A percentile compares a stretch with the other conserved stretches of the same genome.
Evolutionary conservation across 306 rosid genomes (phyloP).

Genomic region (Begonia peltatifolia): DNA sequence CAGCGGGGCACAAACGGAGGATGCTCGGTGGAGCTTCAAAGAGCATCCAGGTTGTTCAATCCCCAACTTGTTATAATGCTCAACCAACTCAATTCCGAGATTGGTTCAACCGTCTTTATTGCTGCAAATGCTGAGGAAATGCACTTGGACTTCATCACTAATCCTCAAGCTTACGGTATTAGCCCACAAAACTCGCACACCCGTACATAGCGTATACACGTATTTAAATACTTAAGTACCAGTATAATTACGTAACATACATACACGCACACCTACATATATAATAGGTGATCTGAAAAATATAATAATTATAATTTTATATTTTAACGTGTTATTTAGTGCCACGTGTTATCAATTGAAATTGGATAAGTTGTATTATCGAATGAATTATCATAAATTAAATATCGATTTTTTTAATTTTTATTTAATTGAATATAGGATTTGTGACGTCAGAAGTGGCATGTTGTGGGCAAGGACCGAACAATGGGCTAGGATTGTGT

Average conservation of each 20-base stretch:
- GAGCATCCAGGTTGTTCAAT: neutral
- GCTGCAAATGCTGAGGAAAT: neutral
- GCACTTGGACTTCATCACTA: constrained; percentile 1
- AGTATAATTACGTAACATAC: no score
- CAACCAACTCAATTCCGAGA: neutral
- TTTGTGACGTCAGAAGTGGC: neutral
- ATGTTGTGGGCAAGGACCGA: neutral
- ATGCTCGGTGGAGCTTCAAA: neutral
- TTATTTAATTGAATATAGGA: neutral
- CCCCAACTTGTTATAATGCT: neutral
- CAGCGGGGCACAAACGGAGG: neutral
- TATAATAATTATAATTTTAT: no score
- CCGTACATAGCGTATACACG: no score
- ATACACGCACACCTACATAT: no score
- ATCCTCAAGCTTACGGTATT: neutral
- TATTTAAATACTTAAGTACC: no score
- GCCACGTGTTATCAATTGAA: no score
- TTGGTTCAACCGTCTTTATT: neutral
- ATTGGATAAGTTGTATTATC: no score
- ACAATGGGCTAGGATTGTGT: constrained; percentile 1
- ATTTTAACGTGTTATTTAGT: no score
- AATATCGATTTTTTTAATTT: no score
- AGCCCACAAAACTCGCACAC: no score
- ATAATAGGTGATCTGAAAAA: no score
- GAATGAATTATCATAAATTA: no score